These are phyloP conservation scores for Achaetomiella virescens DNA, from an alignment of 495 filamentous ascomycete genomes.

Conservation along the genomic window DNA sequence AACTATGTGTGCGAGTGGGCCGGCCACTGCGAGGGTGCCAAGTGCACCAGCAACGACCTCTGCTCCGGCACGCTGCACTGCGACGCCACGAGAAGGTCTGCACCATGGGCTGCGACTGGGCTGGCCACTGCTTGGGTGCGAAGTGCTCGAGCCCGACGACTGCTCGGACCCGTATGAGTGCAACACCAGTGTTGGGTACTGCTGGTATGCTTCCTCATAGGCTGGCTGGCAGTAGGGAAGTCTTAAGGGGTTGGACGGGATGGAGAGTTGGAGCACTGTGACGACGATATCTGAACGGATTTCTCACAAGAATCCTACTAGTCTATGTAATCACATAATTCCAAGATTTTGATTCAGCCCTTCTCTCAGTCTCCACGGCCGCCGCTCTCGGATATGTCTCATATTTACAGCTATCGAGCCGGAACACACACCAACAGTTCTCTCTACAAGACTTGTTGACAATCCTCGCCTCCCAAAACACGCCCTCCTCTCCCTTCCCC, in stretches of 20 bases:
- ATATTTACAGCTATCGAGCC: too few species aligned
- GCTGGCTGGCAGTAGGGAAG: not conserved
- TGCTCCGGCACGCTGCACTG: not conserved
- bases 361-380: too few species aligned
- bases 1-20: not conserved
- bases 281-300: not conserved
- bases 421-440: too few species aligned
- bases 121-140: slow-evolving; percentile 9
- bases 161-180: slow-evolving; percentile 7
- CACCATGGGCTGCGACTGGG: slow-evolving; percentile 7
- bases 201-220: not conserved
- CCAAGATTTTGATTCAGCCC: too few species aligned
- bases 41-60: not conserved
- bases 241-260: not conserved
- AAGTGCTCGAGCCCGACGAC: not conserved
- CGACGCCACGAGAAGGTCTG: not conserved
- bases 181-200: not conserved
- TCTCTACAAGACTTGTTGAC: too few species aligned
- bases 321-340: too few species aligned
- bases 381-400: too few species aligned
- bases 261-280: not conserved
- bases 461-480: too few species aligned
- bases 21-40: slow-evolving; percentile 5
- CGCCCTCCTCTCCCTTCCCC: too few species aligned
- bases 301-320: not conserved